A percentile compares a stretch with the other conserved stretches of the same genome.
Conservation (phyloP, 2,329 filamentous ascomycete genomes). For the Aureobasidium sp. region DNA sequence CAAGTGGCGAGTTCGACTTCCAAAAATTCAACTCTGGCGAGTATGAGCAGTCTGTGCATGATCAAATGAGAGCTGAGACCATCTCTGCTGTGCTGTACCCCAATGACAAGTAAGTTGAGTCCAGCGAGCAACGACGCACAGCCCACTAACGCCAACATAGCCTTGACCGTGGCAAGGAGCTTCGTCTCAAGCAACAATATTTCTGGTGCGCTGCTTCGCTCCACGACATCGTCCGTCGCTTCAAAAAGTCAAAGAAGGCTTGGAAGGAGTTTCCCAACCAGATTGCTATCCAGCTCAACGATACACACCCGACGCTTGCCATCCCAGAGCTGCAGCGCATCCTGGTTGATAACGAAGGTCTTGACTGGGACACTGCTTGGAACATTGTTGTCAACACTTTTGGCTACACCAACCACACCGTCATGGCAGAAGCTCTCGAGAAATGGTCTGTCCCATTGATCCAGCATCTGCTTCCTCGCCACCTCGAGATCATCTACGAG, state of each 20-base stretch:
- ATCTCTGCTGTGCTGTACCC: slow-evolving; percentile 97
- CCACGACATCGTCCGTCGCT: slow-evolving; percentile 90
- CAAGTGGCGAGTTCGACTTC: slow-evolving; percentile 96
- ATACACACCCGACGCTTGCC: slow-evolving; percentile 92
- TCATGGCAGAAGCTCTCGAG: slow-evolving; percentile 91
- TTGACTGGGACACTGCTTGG: slow-evolving; percentile 94
- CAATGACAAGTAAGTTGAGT: slow-evolving; percentile 43
- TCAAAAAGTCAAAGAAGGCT: slow-evolving; percentile 90
- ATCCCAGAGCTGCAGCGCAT: slow-evolving; percentile 95
- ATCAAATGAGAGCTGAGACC: slow-evolving; percentile 96
- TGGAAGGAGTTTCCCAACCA: slow-evolving; percentile 93
- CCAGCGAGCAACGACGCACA: too few relatives aligned
- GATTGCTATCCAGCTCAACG: slow-evolving; percentile 95
- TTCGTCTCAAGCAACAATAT: slow-evolving; percentile 97
- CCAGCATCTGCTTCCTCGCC: slow-evolving; percentile 86
- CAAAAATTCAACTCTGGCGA: slow-evolving; percentile 99
- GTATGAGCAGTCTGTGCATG: slow-evolving; percentile 95
- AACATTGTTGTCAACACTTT: slow-evolving; percentile 61
- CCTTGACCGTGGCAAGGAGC: slow-evolving; percentile 90
- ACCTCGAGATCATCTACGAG: slow-evolving; percentile 96
- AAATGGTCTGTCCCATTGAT: slow-evolving; percentile 95
- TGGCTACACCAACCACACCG: slow-evolving; percentile 97
- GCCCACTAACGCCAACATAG: slow-evolving; percentile 54
- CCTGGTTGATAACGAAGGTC: slow-evolving; percentile 77
- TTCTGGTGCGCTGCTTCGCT: slow-evolving; percentile 98